Evolutionary conservation across 2,329 filamentous ascomycete genomes (phyloP).

Genomic region (Aspergillus japonicus): DNA sequence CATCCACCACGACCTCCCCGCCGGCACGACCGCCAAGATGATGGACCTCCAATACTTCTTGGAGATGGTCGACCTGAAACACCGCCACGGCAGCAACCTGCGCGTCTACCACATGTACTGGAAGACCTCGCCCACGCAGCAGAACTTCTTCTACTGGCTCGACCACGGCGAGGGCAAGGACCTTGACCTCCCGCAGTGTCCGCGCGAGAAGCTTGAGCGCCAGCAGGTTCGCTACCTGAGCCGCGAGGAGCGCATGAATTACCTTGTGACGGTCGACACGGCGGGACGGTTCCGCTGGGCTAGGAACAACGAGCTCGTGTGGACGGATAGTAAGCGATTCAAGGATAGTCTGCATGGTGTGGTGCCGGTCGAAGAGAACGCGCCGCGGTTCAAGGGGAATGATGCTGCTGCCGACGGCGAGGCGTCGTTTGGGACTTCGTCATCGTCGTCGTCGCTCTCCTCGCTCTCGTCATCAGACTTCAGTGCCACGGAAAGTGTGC

Average conservation of each 20-base stretch:
- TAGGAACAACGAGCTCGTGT: conserved; percentile 75
- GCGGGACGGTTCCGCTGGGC: conserved; percentile 81
- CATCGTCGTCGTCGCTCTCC: conserved; percentile 22
- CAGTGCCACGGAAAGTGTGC: conserved; percentile 2
- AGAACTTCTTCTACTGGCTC: conserved; percentile 95
- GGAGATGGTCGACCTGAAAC: conserved; percentile 82
- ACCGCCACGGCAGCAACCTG: conserved; percentile 82
- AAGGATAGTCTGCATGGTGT: conserved; percentile 78
- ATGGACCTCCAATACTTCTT: conserved; percentile 86
- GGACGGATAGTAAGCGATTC: conserved; percentile 67
- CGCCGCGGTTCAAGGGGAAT: conserved; percentile 53
- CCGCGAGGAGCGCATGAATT: conserved; percentile 75
- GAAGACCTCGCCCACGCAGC: conserved; percentile 71
- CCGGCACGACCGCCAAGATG: conserved; percentile 66
- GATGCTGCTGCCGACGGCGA: conserved; percentile 23
- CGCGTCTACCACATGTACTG: conserved; percentile 80
- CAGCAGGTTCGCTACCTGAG: conserved; percentile 83
- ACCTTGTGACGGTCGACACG: conserved; percentile 72
- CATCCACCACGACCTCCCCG: conserved; percentile 50
- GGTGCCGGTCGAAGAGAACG: conserved; percentile 60
- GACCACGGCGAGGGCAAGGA: conserved; percentile 74
- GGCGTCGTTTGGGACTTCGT: conserved; percentile 17
- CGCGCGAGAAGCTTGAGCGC: conserved; percentile 70
- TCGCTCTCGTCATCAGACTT: conserved; percentile 2
- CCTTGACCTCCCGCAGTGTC: conserved; percentile 69